Percentiles rank a stretch among this genome's conserved stretches.
Evolutionary conservation across 495 filamentous ascomycete genomes (phyloP).

Genomic region (Aspergillus cavernicola): DNA sequence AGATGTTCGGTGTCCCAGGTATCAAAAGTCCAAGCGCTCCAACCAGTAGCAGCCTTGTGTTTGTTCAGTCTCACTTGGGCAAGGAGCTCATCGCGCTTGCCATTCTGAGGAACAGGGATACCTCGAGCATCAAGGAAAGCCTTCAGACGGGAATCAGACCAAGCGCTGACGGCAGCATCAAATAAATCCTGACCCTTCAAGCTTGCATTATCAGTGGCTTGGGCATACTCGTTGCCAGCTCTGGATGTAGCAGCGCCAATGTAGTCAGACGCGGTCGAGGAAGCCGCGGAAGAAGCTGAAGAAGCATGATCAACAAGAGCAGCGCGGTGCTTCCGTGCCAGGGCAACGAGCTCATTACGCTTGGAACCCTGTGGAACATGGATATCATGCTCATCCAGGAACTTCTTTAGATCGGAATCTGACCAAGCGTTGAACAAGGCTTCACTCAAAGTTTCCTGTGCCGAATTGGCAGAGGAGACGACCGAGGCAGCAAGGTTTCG

Average conservation of each 20-base stretch:
- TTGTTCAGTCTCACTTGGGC: constrained; percentile 67
- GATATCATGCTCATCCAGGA: constrained; percentile 70
- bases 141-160: constrained; percentile 77
- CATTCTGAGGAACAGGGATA: constrained; percentile 67
- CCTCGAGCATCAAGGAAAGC: constrained; percentile 56
- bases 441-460: constrained; percentile 70
- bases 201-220: constrained; percentile 67
- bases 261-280: constrained; percentile 53
- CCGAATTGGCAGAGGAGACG: constrained; percentile 61
- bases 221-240: constrained; percentile 72
- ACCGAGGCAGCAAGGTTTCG: constrained; percentile 58
- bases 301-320: constrained; percentile 60
- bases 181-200: constrained; percentile 67
- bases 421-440: constrained; percentile 86
- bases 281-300: constrained; percentile 22
- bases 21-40: constrained; percentile 79
- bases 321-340: constrained; percentile 85
- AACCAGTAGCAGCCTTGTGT: constrained; percentile 69
- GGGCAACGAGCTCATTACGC: constrained; percentile 83
- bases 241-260: constrained; percentile 79
- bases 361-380: constrained; percentile 86
- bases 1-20: constrained; percentile 76
- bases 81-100: constrained; percentile 76
- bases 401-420: constrained; percentile 75
- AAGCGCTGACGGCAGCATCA: constrained; percentile 55